Conservation (phyloP, 2,329 filamentous ascomycete species). For the Colletotrichum viniferum region DNA sequence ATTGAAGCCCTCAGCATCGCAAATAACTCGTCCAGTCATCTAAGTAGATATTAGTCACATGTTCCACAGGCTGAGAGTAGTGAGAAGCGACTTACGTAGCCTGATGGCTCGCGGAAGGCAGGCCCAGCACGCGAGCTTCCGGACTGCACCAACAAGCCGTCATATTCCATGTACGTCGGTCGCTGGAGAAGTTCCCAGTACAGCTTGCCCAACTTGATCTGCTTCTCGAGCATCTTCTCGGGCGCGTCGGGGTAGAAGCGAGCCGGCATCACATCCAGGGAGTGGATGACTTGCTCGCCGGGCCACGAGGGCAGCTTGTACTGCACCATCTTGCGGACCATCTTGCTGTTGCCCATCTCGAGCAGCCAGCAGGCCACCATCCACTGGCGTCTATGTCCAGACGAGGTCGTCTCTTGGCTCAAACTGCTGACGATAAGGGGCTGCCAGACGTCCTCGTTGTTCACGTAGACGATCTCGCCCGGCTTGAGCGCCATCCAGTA, state of each 20-base stretch:
- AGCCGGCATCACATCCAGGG: slow-evolving; percentile 46
- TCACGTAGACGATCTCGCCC: slow-evolving; percentile 47
- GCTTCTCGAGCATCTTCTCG: slow-evolving; percentile 37
- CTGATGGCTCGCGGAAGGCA: slow-evolving; percentile 31
- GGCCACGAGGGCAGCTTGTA: slow-evolving; percentile 42
- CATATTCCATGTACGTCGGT: slow-evolving; percentile 51
- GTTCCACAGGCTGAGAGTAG: too few species aligned
- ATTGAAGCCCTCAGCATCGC: slow-evolving; percentile 46
- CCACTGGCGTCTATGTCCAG: not conserved
- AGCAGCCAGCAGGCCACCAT: slow-evolving; percentile 48
- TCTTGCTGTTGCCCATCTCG: slow-evolving; percentile 33
- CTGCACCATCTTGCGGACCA: slow-evolving; percentile 41
- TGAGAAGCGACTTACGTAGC: slow-evolving; percentile 24
- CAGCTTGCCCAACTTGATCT: slow-evolving; percentile 44
- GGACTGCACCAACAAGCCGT: slow-evolving; percentile 41
- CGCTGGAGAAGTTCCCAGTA: slow-evolving; percentile 52
- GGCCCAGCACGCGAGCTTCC: slow-evolving; percentile 21
- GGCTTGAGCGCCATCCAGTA: slow-evolving; percentile 53
- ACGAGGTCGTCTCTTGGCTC: not conserved
- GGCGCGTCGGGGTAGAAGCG: slow-evolving; percentile 44
- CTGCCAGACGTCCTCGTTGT: slow-evolving; percentile 42
- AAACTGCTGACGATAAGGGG: slow-evolving; percentile 45
- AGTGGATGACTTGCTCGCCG: slow-evolving; percentile 47
- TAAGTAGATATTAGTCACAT: slow-evolving; percentile 1
- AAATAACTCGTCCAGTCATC: slow-evolving; percentile 46